These are phyloP conservation scores for Clonostachys byssicola DNA, from an alignment of 2,329 filamentous ascomycete species.

Conservation along the genomic window DNA sequence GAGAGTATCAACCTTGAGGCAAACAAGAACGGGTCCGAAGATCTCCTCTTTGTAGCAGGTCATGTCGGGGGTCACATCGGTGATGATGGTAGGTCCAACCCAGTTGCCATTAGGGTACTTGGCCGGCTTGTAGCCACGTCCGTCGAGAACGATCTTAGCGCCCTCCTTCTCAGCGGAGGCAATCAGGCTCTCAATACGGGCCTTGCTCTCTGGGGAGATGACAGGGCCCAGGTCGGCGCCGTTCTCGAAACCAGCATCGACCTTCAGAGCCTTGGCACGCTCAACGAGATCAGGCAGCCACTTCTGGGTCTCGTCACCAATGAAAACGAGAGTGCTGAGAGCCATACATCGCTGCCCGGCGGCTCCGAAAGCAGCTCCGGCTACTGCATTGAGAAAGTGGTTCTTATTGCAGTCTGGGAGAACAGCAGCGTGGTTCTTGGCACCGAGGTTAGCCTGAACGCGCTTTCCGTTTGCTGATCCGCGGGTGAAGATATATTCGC, in stretches of 20 bases:
- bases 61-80: slow-evolving; percentile 73
- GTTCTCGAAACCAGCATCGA: slow-evolving; percentile 77
- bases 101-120: slow-evolving; percentile 86
- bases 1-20: slow-evolving; percentile 67
- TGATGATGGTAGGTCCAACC: slow-evolving; percentile 75
- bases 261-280: slow-evolving; percentile 66
- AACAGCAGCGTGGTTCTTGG: slow-evolving; percentile 79
- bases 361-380: slow-evolving; percentile 77
- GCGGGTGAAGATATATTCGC: slow-evolving; percentile 73
- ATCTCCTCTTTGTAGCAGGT: slow-evolving; percentile 77
- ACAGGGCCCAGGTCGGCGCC: slow-evolving; percentile 81
- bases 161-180: slow-evolving; percentile 74
- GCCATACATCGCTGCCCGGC: slow-evolving; percentile 82
- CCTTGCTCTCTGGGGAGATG: slow-evolving; percentile 73
- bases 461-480: slow-evolving; percentile 76
- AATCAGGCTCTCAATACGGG: slow-evolving; percentile 73
- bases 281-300: slow-evolving; percentile 78
- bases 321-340: slow-evolving; percentile 69
- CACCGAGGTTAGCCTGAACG: slow-evolving; percentile 76
- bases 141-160: slow-evolving; percentile 78
- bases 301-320: slow-evolving; percentile 69
- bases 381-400: slow-evolving; percentile 71
- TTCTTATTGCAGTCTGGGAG: slow-evolving; percentile 80
- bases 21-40: slow-evolving; percentile 75
- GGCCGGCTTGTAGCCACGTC: slow-evolving; percentile 66